Evolutionary conservation across 192 early-diverging fungal species (phyloP), one percentile per base, ranked within the genome.

Genomic region (Globomyces pollinis-pini): DNA sequence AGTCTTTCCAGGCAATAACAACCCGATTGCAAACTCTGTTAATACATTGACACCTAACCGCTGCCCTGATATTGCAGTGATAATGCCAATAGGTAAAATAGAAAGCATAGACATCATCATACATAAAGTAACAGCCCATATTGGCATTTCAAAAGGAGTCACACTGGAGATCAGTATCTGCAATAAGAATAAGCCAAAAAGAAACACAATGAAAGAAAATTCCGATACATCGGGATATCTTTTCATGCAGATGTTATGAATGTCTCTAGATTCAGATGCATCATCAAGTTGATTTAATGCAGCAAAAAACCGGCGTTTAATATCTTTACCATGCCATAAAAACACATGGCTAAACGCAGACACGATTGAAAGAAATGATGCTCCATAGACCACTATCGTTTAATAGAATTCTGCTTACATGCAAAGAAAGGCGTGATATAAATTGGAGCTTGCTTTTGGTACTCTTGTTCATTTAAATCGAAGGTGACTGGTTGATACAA

Each of bases 1-100:
- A 54, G 53, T 31, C 54, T 91, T 73, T 21, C 90, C 90, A 0
- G 90, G 90, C 44, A 81, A 66, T 2, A 85, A 74, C 50, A 81
- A 84, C 59, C 90, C 90, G 51, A 89, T 87, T 45, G 89, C 77
- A 61, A 88, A 85, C 68, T 91, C 87, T 30, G 87, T 87, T 21
- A 90, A 81, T 35, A 91, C 79, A 69, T 91, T 91, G 23, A 91
- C 71, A 36, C 88, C 89, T 13, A 87, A 81, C 38, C 79, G 73
- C 59, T 83, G 79, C 67, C 89, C 86, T 15, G 87, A 83, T n/a
- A 90, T 78, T 4, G 72, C 79, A 18, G 85, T 87, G 52, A 91
- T 84, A 31, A 89, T 84, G 62, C 89, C 91, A 28, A 95, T 81
- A 0, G 90, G 90, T 1, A 91, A 62, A 21, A 84, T 76, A 55